Base-by-base conservation (phyloP, 257 asterid genomes). In the Lycium ferocissimum region DNA sequence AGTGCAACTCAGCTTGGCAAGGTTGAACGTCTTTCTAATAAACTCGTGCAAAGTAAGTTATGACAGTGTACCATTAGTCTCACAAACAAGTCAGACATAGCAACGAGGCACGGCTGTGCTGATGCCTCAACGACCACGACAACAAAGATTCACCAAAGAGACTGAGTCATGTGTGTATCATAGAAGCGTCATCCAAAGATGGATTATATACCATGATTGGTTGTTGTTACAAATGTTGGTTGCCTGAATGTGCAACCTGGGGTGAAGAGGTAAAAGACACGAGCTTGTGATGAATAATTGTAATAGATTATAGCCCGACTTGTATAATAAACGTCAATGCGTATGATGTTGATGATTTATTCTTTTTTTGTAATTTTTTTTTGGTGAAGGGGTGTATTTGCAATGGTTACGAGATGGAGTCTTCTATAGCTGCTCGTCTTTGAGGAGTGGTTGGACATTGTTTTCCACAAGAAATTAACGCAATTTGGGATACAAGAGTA, bases 21-120 rank as follows among this genome's bases (percentile, higher is more conserved):
- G 85, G 84, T 70, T 9, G 87, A 88, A 86, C 85, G 83, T 79
- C 87, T 86, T 75, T 63, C 89, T 3, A 84, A 72, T 61, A 91
- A 89, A 86, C 86, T 88, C 33, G 73, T 89, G 22, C 91, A 88
- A 54, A 92, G 99, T 61, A 95, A 96, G 95, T 87, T 94, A 85
- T 95, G 92, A 95, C 66, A 70, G 85, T 22, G 43, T 53, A 18
- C 65, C 47, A 53, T 13, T 53, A 17, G 66, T 78, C 66, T 78
- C 82, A 33, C 66, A 53, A 78, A 8, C 62, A 53, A 78, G 65
- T 53, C 6, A 53, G 66, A 78, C 58, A 45, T 17, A 78, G 49
- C 49, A 35, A 78, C 2, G 9, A 51, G 9, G 47, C 13, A 5
- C 2, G 61, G 1, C 82, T 33, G 2, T 0, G 22, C 20, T 35